Conservation (phyloP, 306 rosid species). For the Quercus variabilis region DNA sequence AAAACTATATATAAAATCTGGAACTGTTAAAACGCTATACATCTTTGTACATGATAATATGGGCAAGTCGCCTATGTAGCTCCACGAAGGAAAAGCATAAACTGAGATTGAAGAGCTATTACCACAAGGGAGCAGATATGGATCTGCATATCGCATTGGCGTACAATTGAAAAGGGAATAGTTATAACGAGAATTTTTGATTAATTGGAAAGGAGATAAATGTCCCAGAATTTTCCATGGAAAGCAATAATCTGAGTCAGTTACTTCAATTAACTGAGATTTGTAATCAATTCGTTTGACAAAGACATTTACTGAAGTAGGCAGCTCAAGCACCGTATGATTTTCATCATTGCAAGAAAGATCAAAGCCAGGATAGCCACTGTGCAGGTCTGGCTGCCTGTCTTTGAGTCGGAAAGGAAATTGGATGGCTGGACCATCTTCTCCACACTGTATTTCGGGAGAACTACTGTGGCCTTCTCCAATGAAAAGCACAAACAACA, state of each 20-base stretch:
- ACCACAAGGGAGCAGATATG: rapidly evolving
- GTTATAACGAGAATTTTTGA: background rate
- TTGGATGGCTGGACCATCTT: no score
- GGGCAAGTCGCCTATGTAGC: rapidly evolving
- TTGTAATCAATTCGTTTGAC: background rate
- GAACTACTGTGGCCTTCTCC: background rate
- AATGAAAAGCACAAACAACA: background rate
- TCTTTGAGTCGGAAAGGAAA: no score
- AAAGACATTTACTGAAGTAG: background rate
- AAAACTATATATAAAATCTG: no score
- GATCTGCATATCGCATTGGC: no score
- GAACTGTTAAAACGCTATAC: no score
- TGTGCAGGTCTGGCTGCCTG: background rate
- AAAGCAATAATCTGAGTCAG: background rate
- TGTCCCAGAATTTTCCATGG: background rate
- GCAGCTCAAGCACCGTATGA: background rate
- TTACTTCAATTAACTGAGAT: background rate
- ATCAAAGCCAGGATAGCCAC: background rate
- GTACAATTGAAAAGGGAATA: no score
- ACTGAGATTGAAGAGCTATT: no score
- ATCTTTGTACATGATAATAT: no score
- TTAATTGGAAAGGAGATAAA: background rate
- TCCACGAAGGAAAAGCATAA: no score
- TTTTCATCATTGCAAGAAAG: background rate
- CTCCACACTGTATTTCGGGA: no score